Evolutionary conservation across 495 filamentous ascomycete genomes (phyloP), one percentile per base, ranked within the genome.

Genomic region (Daldinia loculata): DNA sequence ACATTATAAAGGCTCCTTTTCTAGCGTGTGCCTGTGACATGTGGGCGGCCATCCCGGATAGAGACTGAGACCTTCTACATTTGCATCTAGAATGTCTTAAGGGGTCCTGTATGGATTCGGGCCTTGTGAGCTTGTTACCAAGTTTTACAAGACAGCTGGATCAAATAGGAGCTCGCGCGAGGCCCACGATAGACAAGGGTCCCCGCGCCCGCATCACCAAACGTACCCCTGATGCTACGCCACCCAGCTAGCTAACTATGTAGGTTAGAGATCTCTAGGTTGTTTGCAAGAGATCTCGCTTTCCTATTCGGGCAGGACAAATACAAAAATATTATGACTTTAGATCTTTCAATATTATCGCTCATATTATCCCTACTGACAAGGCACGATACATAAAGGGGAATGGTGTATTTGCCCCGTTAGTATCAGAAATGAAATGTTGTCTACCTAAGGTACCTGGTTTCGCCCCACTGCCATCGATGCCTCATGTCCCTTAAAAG

Each of bases 51-150:
- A 34, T 61, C 39, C 65, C 56, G 63, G 67, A 59, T 53, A 34
- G 66, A 59, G 19, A 50, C 63, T 69, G 65, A 41, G 61, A 76
- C 71, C 74, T 76, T 69, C 71, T 71, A 9, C 15, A 74, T 71
- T 59, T 52, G 67, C 61, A 53, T 41, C 55, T 69, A 27, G 43
- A 27, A 24, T 68, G 61, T 43, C 65, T 66, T 61, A 66, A 53
- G 70, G 63, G 51, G 55, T 45, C 34, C 36, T 38, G 56, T 56
- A 56, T n/a, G 55, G 56, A 72, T 60, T 72, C 60, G 64, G 59
- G 12, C 64, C 69, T 68, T 63, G 63, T 53, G 56, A 63, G 51
- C 56, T 56, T 34, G 52, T 12, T 52, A 51, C 32, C 43, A 30
- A 45, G 36, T 48, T 29, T 27, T 34, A 53, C 43, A 32, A 63